Percentiles rank a stretch among this genome's conserved stretches.
phyloP scores from a whole-genome alignment of 768 basidiomycete genomes.

The Lentinus brumalis region DNA sequence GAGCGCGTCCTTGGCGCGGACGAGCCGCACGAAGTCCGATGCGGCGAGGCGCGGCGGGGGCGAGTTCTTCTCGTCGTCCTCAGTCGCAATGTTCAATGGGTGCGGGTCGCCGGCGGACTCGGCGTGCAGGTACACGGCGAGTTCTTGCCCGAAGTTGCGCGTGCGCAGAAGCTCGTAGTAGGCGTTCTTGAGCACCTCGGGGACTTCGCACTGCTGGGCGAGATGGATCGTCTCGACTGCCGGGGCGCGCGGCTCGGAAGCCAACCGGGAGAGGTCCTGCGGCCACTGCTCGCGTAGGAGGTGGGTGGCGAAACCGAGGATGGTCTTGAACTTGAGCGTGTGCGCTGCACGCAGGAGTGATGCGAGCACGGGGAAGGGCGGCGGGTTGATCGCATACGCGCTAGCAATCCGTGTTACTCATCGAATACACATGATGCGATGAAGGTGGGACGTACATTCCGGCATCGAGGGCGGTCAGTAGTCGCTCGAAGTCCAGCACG shows the following conservation, averaged over 20 bases:
- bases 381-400: constrained; percentile 27
- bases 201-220: constrained; percentile 32
- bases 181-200: constrained; percentile 37
- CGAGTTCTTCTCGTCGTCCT: constrained; percentile 4
- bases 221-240: constrained; percentile 36
- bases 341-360: constrained; percentile 40
- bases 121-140: constrained; percentile 1
- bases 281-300: constrained; percentile 37
- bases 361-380: constrained; percentile 33
- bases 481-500: constrained; percentile 35
- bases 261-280: constrained; percentile 13
- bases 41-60: constrained; percentile 9
- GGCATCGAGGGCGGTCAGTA: constrained; percentile 36
- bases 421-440: not conserved
- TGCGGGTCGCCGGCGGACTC: not conserved
- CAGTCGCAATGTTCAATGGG: not conserved
- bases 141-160: constrained; percentile 30
- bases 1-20: constrained; percentile 27
- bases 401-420: constrained; percentile 11
- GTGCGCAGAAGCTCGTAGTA: constrained; percentile 43
- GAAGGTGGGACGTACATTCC: constrained; percentile 31
- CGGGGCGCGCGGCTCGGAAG: constrained; percentile 10
- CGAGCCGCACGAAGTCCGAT: constrained; percentile 26
- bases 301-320: constrained; percentile 32
- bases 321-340: constrained; percentile 33